Percentiles rank a stretch among this genome's conserved stretches.
phyloP scores from a whole-genome alignment of 768 basidiomycete genomes.

The Symmetrospora coprosmae region DNA sequence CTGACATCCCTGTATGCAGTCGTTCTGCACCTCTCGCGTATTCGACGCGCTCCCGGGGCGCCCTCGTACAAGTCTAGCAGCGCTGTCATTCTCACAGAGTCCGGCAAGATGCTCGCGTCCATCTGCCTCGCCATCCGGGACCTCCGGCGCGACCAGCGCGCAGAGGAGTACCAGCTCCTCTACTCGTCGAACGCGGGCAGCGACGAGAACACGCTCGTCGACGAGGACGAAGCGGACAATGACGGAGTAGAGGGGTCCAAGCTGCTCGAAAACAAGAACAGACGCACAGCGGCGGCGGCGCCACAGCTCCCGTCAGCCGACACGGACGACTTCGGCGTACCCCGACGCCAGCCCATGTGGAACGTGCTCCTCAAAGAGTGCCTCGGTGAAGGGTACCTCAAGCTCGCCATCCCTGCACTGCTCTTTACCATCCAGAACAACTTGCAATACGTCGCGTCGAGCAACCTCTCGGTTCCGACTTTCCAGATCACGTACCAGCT shows the following conservation, averaged over 20 bases:
- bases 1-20: neutral
- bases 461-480: constrained; percentile 78
- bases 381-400: constrained; percentile 2
- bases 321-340: too few relatives aligned
- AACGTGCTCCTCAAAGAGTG: too few relatives aligned
- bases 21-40: constrained; percentile 13
- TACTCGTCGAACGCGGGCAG: too few relatives aligned
- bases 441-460: constrained; percentile 60
- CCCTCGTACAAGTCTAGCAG: constrained; percentile 15
- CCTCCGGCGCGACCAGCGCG: neutral
- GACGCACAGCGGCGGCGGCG: neutral
- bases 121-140: neutral
- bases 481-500: constrained; percentile 97
- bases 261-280: neutral
- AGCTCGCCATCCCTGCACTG: constrained; percentile 11
- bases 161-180: too few relatives aligned
- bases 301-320: neutral
- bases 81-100: constrained; percentile 12
- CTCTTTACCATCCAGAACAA: constrained; percentile 16
- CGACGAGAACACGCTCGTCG: neutral
- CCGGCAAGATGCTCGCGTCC: constrained; percentile 2
- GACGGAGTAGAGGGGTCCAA: neutral
- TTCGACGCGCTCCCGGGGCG: neutral
- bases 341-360: too few relatives aligned
- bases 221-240: neutral